A percentile compares a stretch with the other conserved stretches of the same genome.
phyloP scores from a whole-genome alignment of 2,329 filamentous ascomycete species.

The Fusarium longipes region DNA sequence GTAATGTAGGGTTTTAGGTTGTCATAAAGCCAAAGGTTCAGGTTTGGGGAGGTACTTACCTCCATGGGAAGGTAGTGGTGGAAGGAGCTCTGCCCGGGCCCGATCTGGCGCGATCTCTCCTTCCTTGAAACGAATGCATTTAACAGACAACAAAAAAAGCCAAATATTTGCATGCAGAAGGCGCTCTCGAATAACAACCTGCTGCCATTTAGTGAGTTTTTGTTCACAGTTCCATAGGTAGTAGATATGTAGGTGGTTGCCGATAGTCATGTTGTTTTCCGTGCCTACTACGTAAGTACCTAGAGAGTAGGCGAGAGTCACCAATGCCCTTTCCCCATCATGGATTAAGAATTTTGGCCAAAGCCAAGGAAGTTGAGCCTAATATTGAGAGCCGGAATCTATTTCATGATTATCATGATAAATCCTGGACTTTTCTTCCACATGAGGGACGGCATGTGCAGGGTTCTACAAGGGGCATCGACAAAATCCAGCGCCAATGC shows the following conservation, averaged over 20 bases:
- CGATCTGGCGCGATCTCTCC: neutral
- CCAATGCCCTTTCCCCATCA: neutral
- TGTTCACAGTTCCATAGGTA: neutral
- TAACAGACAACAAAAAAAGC: neutral
- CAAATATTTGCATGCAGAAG: neutral
- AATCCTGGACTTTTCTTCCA: neutral
- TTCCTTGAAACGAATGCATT: conserved; percentile 1
- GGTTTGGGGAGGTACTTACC: neutral
- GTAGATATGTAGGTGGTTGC: too few relatives aligned
- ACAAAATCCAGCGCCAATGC: conserved; percentile 26
- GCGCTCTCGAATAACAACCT: neutral
- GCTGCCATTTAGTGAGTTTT: neutral
- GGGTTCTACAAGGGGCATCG: conserved; percentile 25
- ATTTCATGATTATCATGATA: conserved; percentile 24
- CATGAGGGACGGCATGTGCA: conserved; percentile 1
- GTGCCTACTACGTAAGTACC: neutral
- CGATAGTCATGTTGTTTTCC: neutral
- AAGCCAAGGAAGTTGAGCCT: neutral
- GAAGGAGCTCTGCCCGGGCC: neutral
- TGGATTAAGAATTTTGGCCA: neutral
- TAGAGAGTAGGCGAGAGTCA: neutral
- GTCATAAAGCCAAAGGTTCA: too few relatives aligned
- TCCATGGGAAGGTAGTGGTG: neutral
- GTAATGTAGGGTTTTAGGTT: too few relatives aligned
- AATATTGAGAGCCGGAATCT: neutral